A percentile compares a stretch with the other conserved stretches of the same genome.
Evolutionary conservation across 441 rosid species (phyloP).

Genomic region (Eruca vesicaria): DNA sequence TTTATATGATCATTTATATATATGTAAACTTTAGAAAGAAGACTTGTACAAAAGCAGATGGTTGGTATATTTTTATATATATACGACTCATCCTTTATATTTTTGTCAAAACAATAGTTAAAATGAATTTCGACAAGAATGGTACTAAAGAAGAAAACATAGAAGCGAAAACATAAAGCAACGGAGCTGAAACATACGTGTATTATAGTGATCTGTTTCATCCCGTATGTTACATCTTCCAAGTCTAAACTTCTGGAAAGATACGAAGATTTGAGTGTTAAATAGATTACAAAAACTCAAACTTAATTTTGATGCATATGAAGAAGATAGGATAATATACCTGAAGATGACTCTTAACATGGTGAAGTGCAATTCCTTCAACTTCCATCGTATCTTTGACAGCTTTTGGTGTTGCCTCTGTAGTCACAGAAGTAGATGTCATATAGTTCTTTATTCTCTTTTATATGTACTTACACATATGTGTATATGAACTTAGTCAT

Average conservation of each 20-base stretch:
- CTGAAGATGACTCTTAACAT: conserved; percentile 37
- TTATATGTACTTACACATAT: not conserved
- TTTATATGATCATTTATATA: not conserved
- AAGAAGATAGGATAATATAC: not conserved
- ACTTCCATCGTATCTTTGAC: conserved; percentile 27
- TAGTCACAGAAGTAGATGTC: not conserved
- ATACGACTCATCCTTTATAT: not conserved
- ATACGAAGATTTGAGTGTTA: not conserved
- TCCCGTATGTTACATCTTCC: conserved; percentile 25
- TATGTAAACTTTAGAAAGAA: not conserved
- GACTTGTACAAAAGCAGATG: not conserved
- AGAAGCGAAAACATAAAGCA: not conserved
- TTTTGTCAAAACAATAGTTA: not conserved
- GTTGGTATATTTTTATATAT: not conserved
- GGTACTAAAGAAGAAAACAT: not conserved
- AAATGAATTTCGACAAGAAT: not conserved
- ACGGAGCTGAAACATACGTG: conserved; percentile 21
- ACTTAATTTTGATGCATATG: not conserved
- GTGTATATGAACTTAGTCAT: not conserved
- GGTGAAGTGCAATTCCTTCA: conserved; percentile 35
- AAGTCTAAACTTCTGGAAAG: conserved; percentile 32
- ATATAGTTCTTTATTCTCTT: not conserved
- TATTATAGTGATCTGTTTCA: not conserved
- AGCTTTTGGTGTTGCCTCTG: conserved; percentile 33
- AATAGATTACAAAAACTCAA: not conserved